Base-by-base conservation (phyloP, 2,329 filamentous ascomycete genomes). In the Colletotrichum lindemuthianum region DNA sequence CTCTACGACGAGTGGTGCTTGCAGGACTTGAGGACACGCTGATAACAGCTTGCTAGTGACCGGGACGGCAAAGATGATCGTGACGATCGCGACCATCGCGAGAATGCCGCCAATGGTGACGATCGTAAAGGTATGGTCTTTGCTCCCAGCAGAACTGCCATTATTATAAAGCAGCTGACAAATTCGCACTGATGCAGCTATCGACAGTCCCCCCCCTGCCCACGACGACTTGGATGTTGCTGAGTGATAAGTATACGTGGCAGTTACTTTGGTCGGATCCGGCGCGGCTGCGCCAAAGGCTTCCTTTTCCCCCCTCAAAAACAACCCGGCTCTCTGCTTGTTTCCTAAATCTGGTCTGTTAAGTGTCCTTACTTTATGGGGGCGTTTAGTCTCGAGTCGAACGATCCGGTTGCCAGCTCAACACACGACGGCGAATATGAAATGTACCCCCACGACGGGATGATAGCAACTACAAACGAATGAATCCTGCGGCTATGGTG, bases 221-320 rank as follows among this genome's bases (percentile, higher is more conserved):
- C 93, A 97, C 74, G 96, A 99, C 77, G 96, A 99, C 75, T 87
- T 98, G 76, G 96, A 99, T 78, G 94, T 96, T 75, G 95, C 94
- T 73, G 96, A 98, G 81, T 90, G 82, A 73, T 66, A 54, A 66
- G 61, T 60, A 65, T 67, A 61, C 54, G 44, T 67, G 63, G 59
- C 67, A 67, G 61, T 50, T 50, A 50, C 34, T 45, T 50, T 66
- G 49, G 56, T 63, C 44, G 51, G 45, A 64, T 59, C 63, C 36
- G 63, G 56, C 55, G 44, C 57, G 56, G 63, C 59, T 66, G 49
- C 59, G 59, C 59, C 63, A 61, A 66, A 65, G 64, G 48, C 44
- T 63, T 55, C 54, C 56, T 52, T 64, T 33, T 59, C 43, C 24
- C 24, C 24, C 3, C 24, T 24, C 24, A 24, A 24, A 24, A 24